These are phyloP conservation scores for Saitozyma sp. DNA, from an alignment of 768 basidiomycete genomes.

Conservation along the genomic window DNA sequence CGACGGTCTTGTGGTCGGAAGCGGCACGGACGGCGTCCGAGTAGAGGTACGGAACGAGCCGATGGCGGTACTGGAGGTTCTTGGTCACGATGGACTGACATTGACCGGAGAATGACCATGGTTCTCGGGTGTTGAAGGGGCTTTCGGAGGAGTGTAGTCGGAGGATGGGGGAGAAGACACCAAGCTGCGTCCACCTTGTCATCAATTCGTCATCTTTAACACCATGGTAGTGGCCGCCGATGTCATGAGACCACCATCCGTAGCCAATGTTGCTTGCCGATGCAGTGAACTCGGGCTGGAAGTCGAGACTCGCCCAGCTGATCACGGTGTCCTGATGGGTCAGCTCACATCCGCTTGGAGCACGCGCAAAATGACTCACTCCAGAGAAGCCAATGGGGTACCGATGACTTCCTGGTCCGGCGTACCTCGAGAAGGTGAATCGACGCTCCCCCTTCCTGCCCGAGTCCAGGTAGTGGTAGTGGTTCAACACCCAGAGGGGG, in stretches of 20 bases:
- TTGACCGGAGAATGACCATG: slow-evolving; percentile 17
- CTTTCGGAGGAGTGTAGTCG: slow-evolving; percentile 21
- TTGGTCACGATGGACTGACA: slow-evolving; percentile 7
- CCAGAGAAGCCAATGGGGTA: slow-evolving; percentile 28
- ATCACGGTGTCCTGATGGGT: slow-evolving; percentile 19
- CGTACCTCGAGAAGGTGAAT: slow-evolving; percentile 22
- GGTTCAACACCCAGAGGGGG: slow-evolving; percentile 27
- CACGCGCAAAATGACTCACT: slow-evolving; percentile 3
- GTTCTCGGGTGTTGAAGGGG: slow-evolving; percentile 26
- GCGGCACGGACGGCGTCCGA: slow-evolving; percentile 6
- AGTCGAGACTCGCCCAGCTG: slow-evolving; percentile 21
- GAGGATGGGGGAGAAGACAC: slow-evolving; percentile 25
- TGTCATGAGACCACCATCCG: slow-evolving; percentile 27
- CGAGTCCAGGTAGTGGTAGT: slow-evolving; percentile 24
- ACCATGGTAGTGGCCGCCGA: slow-evolving; percentile 28
- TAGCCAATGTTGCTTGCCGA: slow-evolving; percentile 22
- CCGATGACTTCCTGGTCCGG: slow-evolving; percentile 22
- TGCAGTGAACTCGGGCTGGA: slow-evolving; percentile 27
- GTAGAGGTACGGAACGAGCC: slow-evolving; percentile 26
- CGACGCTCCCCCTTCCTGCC: slow-evolving; percentile 13
- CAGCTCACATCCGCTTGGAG: not conserved
- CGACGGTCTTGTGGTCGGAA: slow-evolving; percentile 3
- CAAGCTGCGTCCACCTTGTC: slow-evolving; percentile 23
- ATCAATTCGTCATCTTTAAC: slow-evolving; percentile 24
- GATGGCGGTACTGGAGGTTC: slow-evolving; percentile 17